Evolutionary conservation across 2,329 filamentous ascomycete genomes (phyloP), one percentile per base, ranked within the genome.

Genomic region (Aureobasidium uvarum): DNA sequence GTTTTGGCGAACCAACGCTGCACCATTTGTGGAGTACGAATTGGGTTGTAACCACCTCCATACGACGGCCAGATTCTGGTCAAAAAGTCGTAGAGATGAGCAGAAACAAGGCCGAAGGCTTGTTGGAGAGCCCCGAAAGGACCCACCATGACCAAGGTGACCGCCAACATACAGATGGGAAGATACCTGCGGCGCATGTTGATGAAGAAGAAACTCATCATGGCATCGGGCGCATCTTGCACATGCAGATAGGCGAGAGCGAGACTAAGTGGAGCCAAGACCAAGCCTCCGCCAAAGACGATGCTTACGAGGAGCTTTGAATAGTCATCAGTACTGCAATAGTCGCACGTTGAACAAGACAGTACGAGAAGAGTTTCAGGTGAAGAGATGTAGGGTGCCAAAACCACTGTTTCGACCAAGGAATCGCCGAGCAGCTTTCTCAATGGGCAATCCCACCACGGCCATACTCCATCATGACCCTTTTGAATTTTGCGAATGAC

Each of bases 1-100:
- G 80, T 31, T 71, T 74, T 63, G 78, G 83, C 66, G 66, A 94
- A 89, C 70, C 90, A 84, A 64, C 83, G 83, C 66, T 85, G 86
- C 66, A 98, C 78, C 70, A 92, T 87, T 6, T 76, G 75, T 2
- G 95, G 95, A 0, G 92, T 95, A 16, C 83, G 81, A 41, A 97
- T 81, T 56, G 89, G 83, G 73, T 93, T 96, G 60, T 81, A 82
- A 0, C 95, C 95, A 65, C 91, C 90, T 38, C 92, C 94, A 74
- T 95, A 95, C 64, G 90, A 86, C 5, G 95, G 95, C 82, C 92
- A 98, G 48, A 97, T 83, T 56, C 91, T 85, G 2, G 90, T 92
- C 58, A 97, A 77, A 74, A 98, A 99, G 75, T 98, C 91, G 77
- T 92, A 96, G 23, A 95, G 73, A 75, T 99, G 95, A 5, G 93